These are phyloP conservation scores for Umbilicus rupestris DNA, from an alignment of 164 flowering plant genomes.

Conservation along the genomic window DNA sequence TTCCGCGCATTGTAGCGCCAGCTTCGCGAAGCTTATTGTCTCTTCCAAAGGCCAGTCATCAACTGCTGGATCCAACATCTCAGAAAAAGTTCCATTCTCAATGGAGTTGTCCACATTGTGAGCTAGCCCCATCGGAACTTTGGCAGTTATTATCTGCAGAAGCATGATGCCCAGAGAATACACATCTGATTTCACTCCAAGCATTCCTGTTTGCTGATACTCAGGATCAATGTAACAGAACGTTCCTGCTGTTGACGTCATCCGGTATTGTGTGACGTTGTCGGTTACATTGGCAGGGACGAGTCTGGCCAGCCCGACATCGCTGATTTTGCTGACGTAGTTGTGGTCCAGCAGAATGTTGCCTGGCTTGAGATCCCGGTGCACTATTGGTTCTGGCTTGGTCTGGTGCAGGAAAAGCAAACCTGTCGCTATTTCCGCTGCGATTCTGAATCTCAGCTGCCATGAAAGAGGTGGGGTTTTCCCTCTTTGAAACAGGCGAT, in stretches of 20 bases:
- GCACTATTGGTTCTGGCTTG: slow-evolving; percentile 41
- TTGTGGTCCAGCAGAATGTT: slow-evolving; percentile 33
- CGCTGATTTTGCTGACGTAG: slow-evolving; percentile 31
- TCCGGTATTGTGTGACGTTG: slow-evolving; percentile 28
- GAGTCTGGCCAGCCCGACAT: slow-evolving; percentile 32
- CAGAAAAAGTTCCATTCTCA: neutral
- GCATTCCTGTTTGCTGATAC: slow-evolving; percentile 30
- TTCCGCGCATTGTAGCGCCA: slow-evolving; percentile 4
- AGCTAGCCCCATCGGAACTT: slow-evolving; percentile 25
- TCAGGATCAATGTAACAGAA: slow-evolving; percentile 31
- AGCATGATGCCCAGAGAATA: slow-evolving; percentile 25
- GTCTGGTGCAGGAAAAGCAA: slow-evolving; percentile 32
- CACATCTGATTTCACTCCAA: slow-evolving; percentile 23
- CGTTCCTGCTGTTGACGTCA: slow-evolving; percentile 30
- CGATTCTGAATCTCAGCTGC: slow-evolving; percentile 29
- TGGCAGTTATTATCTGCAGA: slow-evolving; percentile 26
- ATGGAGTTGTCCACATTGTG: slow-evolving; percentile 16
- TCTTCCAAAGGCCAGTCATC: slow-evolving; percentile 5
- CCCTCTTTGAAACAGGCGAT: slow-evolving; percentile 21
- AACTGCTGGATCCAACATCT: slow-evolving; percentile 10
- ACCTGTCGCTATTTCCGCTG: slow-evolving; percentile 34
- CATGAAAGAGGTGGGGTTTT: slow-evolving; percentile 24
- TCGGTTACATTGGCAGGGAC: slow-evolving; percentile 22
- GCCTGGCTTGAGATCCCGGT: slow-evolving; percentile 36
- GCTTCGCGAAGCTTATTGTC: slow-evolving; percentile 4